Evolutionary conservation across 371 early-diverging fungal genomes (phyloP), one percentile per base, ranked within the genome.

Genomic region (Lichtheimia ramosa): DNA sequence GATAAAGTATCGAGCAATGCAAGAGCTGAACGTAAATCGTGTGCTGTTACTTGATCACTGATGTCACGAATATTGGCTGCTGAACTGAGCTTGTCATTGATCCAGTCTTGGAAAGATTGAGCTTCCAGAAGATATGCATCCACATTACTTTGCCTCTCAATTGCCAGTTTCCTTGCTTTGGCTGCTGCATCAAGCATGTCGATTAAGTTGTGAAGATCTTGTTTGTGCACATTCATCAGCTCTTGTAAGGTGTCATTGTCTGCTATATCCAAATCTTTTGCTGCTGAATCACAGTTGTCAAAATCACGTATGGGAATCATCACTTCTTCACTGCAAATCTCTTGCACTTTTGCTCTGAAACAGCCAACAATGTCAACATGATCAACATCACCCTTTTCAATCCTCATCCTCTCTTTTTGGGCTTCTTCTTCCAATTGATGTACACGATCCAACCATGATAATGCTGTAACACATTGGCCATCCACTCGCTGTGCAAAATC

Each of bases 111-210:
- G 8, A 74, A 63, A 15, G 49, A 59, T 5, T 43, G 46, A 3
- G 70, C 75, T 48, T 79, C 75, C 3, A 63, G 46, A 16, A 64
- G 28, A 13, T 71, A 79, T 4, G 70, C 61, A 18, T 65, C 68
- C 16, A 70, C 69, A 0, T 70, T 67, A n/a, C 70, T 72, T 25
- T 65, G 60, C 13, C 69, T 66, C 46, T 73, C 69, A 10, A 75
- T 70, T 3, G 64, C 43, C 2, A 66, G 41, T 54, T 71, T 66
- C 18, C 67, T 69, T 1, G 71, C 62, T 28, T 74, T 61, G 3
- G 68, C 53, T 14, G 71, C 64, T 0, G 74, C 27, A 12, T 65
- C 59, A 10, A 79, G 53, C 6, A 70, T 57, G 13, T 48, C 48
- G 3, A 61, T 56, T 0, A 74, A 48, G 24, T 73, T 74, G 6